Evolutionary conservation across 2,329 filamentous ascomycete genomes (phyloP), one percentile per base, ranked within the genome.

Genomic region (Ascochyta pisi): DNA sequence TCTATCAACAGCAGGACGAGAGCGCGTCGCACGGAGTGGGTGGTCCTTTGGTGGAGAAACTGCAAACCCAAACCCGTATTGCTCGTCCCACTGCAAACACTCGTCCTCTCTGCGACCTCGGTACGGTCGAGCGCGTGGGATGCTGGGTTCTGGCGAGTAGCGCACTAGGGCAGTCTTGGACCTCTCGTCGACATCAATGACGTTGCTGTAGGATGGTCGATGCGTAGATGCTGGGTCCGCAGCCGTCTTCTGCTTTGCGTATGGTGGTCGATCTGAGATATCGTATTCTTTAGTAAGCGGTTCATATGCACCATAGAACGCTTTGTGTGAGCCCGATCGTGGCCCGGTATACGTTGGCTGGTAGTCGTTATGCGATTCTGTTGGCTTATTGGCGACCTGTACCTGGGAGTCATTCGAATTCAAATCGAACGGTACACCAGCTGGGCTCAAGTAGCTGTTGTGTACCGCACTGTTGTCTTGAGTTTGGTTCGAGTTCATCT

Each of bases 351-450:
- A 27, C 6, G 7, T 13, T 3, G 13, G 39, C 15, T 23, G 23
- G 7, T 26, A 15, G 3, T 27, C 6, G 2, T 41, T n/a, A 9
- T n/a, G 7, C 13, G 12, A 6, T 3, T 2, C 23, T 27, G 19
- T 15, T 7, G n/a, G 26, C 5, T 3, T 6, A 5, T 19, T 8
- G 2, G 7, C 13, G 16, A 5, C 2, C 26, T 48, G 45, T 16
- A 2, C 16, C n/a, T 24, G 24, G 2, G 6, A 9, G 27, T 15
- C n/a, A n/a, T 9, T n/a, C 4, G 5, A 15, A 3, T 9, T 31
- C 26, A 50, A n/a, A 38, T 50, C 40, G 26, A 50, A 50, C 3
- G 39, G 48, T 13, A 44, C 48, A 6, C 48, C 40, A 9, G 8
- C 33, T 9, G 23, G 13, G 22, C 24, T 44, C 9, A 50, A 33